Percentiles rank a stretch among this genome's conserved stretches.
These are phyloP conservation scores for Neoarthrinium moseri DNA, from an alignment of 2,329 filamentous ascomycete genomes.

Conservation along the genomic window DNA sequence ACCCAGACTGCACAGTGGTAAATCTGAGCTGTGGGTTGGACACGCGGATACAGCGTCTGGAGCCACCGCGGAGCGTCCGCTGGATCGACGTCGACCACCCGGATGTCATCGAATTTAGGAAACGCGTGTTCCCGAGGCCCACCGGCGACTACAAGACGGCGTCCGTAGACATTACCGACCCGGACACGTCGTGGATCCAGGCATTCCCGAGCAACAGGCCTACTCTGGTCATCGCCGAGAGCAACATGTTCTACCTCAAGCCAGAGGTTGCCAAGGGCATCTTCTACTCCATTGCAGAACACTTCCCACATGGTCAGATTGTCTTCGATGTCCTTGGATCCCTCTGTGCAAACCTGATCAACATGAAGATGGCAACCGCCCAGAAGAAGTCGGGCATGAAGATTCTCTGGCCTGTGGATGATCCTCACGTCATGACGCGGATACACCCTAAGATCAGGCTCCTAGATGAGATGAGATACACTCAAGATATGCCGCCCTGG, in stretches of 20 bases:
- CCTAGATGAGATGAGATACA: conserved; percentile 7
- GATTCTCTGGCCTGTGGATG: conserved; percentile 9
- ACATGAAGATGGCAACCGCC: conserved; percentile 2
- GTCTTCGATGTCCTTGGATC: conserved; percentile 14
- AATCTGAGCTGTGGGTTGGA: conserved; percentile 24
- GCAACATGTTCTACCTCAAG: conserved; percentile 23
- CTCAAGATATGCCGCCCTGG: conserved; percentile 8
- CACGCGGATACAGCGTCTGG: conserved; percentile 15
- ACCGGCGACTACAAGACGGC: conserved; percentile 20
- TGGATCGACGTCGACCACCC: conserved; percentile 29
- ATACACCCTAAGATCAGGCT: conserved; percentile 6
- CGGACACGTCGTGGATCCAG: conserved; percentile 18
- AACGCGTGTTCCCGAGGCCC: conserved; percentile 15
- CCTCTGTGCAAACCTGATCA: conserved; percentile 5
- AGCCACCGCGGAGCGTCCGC: conserved; percentile 9
- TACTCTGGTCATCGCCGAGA: conserved; percentile 25
- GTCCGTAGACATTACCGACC: conserved; percentile 16
- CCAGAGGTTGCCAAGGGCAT: conserved; percentile 14
- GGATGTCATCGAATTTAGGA: conserved; percentile 24
- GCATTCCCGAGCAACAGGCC: conserved; percentile 21
- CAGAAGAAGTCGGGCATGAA: conserved; percentile 4
- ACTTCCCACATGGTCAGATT: conserved; percentile 17
- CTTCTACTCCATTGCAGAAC: conserved; percentile 13
- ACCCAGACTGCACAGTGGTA: conserved; percentile 18
- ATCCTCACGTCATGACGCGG: conserved; percentile 5